A percentile compares a stretch with the other conserved stretches of the same genome.
Evolutionary conservation across 1,284 basidiomycete species (phyloP).

Genomic region (Rhodotorula sp.): DNA sequence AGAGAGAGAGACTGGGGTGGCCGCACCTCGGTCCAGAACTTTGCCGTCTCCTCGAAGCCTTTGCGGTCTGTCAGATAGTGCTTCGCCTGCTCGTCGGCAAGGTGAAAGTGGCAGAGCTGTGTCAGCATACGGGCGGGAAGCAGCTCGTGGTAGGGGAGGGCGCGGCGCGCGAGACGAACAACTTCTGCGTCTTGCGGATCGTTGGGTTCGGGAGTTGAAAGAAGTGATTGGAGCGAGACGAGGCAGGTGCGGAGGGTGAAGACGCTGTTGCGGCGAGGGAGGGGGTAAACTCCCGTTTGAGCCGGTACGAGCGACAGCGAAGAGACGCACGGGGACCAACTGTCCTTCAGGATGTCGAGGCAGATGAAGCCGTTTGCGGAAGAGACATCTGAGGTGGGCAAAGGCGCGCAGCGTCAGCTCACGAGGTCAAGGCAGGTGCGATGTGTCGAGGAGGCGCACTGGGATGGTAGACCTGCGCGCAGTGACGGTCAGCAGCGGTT

Average conservation of each 20-base stretch:
- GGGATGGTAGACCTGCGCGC: constrained; percentile 85
- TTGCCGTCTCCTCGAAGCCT: constrained; percentile 88
- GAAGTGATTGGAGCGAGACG: constrained; percentile 89
- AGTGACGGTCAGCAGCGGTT: background rate
- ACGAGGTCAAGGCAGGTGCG: background rate
- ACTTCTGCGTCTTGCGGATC: constrained; percentile 98
- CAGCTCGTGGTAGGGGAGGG: background rate
- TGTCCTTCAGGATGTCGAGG: constrained; percentile 55
- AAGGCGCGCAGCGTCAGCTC: background rate
- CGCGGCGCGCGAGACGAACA: background rate
- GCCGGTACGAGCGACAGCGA: background rate
- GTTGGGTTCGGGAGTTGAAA: constrained; percentile 95
- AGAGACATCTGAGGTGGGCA: constrained; percentile 59
- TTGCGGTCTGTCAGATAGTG: constrained; percentile 86
- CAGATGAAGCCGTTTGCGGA: constrained; percentile 91
- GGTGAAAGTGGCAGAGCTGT: too few species aligned
- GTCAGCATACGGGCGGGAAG: background rate
- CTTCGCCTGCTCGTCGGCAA: constrained; percentile 61
- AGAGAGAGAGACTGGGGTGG: background rate
- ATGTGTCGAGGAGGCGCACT: constrained; percentile 55
- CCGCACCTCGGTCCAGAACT: constrained; percentile 73
- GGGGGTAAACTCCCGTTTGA: background rate
- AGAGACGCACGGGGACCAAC: constrained; percentile 61
- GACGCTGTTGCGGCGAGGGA: constrained; percentile 13
- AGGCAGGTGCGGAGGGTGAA: constrained; percentile 91